Conservation (phyloP, 805 yeast genomes). For the Kuraishia borneana region DNA sequence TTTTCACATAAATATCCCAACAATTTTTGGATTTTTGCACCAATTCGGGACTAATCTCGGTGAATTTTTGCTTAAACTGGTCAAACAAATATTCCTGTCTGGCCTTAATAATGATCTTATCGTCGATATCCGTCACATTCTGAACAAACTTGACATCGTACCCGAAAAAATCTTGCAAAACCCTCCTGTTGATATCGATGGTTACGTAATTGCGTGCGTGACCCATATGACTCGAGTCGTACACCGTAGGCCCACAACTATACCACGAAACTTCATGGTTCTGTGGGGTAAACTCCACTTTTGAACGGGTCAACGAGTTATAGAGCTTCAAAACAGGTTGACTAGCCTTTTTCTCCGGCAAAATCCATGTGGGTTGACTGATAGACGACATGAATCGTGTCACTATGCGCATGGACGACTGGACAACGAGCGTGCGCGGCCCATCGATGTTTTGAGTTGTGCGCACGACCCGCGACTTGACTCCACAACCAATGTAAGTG, state of each 20-base stretch:
- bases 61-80: constrained; percentile 29
- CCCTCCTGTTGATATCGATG: constrained; percentile 84
- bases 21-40: constrained; percentile 26
- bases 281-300: constrained; percentile 68
- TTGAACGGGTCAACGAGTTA: constrained; percentile 76
- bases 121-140: constrained; percentile 98
- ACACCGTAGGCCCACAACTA: constrained; percentile 97
- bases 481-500: no score
- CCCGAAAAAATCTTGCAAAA: constrained; percentile 84
- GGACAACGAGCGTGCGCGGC: neutral
- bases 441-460: neutral
- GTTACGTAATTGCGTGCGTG: constrained; percentile 97
- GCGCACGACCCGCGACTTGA: no score
- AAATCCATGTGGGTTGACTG: constrained; percentile 17
- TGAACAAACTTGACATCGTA: constrained; percentile 83
- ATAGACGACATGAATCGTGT: no score
- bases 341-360: constrained; percentile 10
- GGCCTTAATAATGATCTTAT: constrained; percentile 90
- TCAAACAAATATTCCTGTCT: constrained; percentile 80
- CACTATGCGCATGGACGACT: no score
- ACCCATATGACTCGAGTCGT: constrained; percentile 95
- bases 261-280: constrained; percentile 77
- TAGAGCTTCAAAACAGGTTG: constrained; percentile 48
- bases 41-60: constrained; percentile 13
- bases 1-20: constrained; percentile 35